Conservation (phyloP, 805 yeast genomes). For the Grigorovia yakushimaensis region DNA sequence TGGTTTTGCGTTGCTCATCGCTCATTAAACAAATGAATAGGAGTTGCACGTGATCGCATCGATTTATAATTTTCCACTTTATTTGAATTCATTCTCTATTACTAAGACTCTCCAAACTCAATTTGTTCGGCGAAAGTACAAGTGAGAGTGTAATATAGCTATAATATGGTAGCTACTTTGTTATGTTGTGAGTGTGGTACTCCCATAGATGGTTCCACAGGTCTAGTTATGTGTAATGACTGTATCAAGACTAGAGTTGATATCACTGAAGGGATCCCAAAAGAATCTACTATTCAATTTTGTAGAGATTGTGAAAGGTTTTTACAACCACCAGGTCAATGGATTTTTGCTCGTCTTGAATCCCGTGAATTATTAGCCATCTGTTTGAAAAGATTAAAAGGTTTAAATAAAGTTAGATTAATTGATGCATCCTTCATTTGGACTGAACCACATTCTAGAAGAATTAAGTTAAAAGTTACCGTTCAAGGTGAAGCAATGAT, state of each 20-base stretch:
- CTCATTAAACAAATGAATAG: no score
- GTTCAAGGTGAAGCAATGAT: conserved; percentile 95
- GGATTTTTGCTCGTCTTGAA: conserved; percentile 86
- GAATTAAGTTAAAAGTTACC: conserved; percentile 81
- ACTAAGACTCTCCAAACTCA: not conserved
- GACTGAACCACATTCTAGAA: conserved; percentile 98
- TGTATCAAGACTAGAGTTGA: conserved; percentile 90
- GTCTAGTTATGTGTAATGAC: conserved; percentile 92
- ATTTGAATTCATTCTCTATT: not conserved
- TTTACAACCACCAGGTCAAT: conserved; percentile 87
- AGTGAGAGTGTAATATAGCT: no score
- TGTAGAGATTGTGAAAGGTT: conserved; percentile 97
- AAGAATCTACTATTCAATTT: conserved; percentile 86
- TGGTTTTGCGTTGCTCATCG: no score
- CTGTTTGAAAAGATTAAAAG: conserved; percentile 78
- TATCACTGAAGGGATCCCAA: conserved; percentile 86
- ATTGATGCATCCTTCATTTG: conserved; percentile 92
- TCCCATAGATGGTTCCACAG: conserved; percentile 92
- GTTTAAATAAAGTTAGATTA: conserved; percentile 73
- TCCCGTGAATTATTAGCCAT: conserved; percentile 86
- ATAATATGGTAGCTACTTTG: conserved; percentile 49
- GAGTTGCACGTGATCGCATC: not conserved
- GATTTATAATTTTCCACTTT: not conserved
- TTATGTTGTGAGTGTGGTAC: conserved; percentile 97
- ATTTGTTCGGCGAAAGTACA: no score